These are phyloP conservation scores for Amylostereum areolatum DNA, from an alignment of 1,284 basidiomycete genomes.

Conservation along the genomic window DNA sequence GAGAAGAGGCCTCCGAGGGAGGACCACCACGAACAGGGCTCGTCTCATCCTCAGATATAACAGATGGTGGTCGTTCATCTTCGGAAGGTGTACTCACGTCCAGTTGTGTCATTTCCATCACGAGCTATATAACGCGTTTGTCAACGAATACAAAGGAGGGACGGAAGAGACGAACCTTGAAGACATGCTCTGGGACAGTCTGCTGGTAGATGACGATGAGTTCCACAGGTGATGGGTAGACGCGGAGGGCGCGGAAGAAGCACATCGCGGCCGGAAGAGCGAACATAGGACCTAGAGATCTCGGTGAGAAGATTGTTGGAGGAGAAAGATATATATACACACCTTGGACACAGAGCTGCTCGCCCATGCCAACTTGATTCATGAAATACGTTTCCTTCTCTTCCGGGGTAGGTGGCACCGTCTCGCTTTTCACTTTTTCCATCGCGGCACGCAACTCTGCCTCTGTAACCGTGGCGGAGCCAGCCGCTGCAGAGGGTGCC, in stretches of 20 bases:
- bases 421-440: conserved; percentile 58
- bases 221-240: conserved; percentile 92
- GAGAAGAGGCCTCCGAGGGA: conserved; percentile 76
- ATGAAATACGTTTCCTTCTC: conserved; percentile 89
- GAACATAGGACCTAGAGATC: conserved; percentile 60
- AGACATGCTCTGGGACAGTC: conserved; percentile 83
- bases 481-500: conserved; percentile 21
- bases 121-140: conserved; percentile 40
- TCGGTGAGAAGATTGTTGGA: background rate
- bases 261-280: conserved; percentile 79
- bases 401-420: conserved; percentile 60
- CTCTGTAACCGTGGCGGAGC: conserved; percentile 27
- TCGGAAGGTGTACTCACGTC: conserved; percentile 72
- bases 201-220: conserved; percentile 91
- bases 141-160: conserved; percentile 1
- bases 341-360: conserved; percentile 81
- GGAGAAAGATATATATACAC: conserved; percentile 15
- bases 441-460: conserved; percentile 58
- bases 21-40: conserved; percentile 58
- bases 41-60: conserved; percentile 44
- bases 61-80: conserved; percentile 25
- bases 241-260: conserved; percentile 91
- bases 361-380: conserved; percentile 83
- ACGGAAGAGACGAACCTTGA: conserved; percentile 53
- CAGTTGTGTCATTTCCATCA: conserved; percentile 84